Base-by-base conservation (phyloP, 768 basidiomycete species). In the Tulasnella calospora region DNA sequence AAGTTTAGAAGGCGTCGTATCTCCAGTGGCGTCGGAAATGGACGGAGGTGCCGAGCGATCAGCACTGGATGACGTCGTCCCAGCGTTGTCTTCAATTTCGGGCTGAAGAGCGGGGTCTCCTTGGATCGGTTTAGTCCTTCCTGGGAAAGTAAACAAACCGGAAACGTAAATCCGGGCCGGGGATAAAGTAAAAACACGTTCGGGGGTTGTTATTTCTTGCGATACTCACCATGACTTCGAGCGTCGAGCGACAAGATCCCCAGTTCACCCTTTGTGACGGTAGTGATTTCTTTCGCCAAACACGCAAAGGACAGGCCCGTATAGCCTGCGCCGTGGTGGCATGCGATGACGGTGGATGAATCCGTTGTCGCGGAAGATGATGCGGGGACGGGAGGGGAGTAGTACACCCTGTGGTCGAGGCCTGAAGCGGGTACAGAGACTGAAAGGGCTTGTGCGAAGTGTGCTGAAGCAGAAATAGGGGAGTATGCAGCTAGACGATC, bases 321-420 rank as follows among this genome's bases (percentile, higher is more conserved):
- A 83, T 95, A 95, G 40, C 98, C 98, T 0, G 95, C 97, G 0
- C 98, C 98, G 81, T 99, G 97, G 82, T 98, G 96, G 85, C 94
- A 96, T 7, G 98, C 88, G 83, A 99, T 89, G 3, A 97, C 90
- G 0, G 92, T 91, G 23, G 75, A 57, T 27, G 51, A 61, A 36
- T 27, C 23, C 19, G 69, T 15, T 0, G 87, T 87, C 0, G 17
- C 77, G 81, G 10, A 30, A 55, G 61, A 35, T 47, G 30, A 88
- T 74, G 87, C 85, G 27, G 85, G 80, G 40, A 85, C 83, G 1
- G 95, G 90, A 1, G 92, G 89, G 0, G 94, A 92, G 83, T 96
- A 93, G 84, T 98, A 98, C 13, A 90, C 92, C 40, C 96, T 88
- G 81, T 90, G 89, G 71, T 92, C 90, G 6, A 94, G 89, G 27